These are phyloP conservation scores for Pontederia crassipes DNA, from an alignment of 176 grass and related monocot genomes.

Conservation along the genomic window DNA sequence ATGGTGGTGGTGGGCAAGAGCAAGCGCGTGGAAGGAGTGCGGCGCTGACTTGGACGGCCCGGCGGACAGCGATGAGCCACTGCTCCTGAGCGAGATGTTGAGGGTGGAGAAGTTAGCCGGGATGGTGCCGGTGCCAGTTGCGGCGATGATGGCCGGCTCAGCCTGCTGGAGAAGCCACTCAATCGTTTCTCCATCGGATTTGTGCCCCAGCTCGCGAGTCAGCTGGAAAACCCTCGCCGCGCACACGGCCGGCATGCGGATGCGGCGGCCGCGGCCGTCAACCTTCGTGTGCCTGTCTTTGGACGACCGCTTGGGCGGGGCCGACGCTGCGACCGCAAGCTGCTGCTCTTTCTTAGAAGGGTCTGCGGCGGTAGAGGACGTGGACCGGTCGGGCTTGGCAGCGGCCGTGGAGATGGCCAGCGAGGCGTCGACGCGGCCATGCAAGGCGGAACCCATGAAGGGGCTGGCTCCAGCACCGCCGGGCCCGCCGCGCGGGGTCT, in stretches of 20 bases:
- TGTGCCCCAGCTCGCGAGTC: constrained; percentile 92
- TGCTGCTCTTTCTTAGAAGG: constrained; percentile 22
- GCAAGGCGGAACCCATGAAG: constrained; percentile 68
- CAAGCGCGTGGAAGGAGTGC: constrained; percentile 29
- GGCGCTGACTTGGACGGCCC: constrained; percentile 22
- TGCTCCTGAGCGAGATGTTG: constrained; percentile 64
- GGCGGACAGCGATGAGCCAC: constrained; percentile 26
- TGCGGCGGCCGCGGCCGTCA: constrained; percentile 78
- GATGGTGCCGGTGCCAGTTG: constrained; percentile 84
- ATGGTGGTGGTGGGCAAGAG: constrained; percentile 29
- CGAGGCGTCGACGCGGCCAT: constrained; percentile 19
- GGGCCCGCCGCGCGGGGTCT: constrained; percentile 28
- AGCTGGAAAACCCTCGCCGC: constrained; percentile 96
- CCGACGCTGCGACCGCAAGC: constrained; percentile 11
- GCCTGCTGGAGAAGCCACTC: constrained; percentile 98
- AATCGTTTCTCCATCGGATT: constrained; percentile 95
- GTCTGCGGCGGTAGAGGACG: not conserved
- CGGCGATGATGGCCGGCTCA: constrained; percentile 86
- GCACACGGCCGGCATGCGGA: constrained; percentile 97
- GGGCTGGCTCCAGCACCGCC: constrained; percentile 18
- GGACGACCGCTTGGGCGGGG: constrained; percentile 40
- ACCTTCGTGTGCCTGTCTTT: constrained; percentile 98
- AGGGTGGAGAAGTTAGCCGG: constrained; percentile 86
- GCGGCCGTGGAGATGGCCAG: constrained; percentile 21
- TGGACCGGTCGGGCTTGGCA: not conserved